Evolutionary conservation across 2,329 filamentous ascomycete species (phyloP).

Genomic region (Chaetothyriales sp.): DNA sequence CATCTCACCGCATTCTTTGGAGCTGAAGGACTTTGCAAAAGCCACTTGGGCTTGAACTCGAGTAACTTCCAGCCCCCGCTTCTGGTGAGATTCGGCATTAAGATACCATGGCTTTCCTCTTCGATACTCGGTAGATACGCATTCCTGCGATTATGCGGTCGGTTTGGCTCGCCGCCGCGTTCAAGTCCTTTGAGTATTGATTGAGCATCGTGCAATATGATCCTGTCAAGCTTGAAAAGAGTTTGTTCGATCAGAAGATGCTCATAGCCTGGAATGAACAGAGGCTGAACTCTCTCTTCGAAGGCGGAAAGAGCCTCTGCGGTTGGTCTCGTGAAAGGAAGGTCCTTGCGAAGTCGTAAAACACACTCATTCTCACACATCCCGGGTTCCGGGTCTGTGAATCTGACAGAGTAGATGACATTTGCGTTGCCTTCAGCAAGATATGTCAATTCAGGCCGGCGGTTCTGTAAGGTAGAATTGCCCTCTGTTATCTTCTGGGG

Average conservation of each 20-base stretch:
- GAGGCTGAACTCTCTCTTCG: slow-evolving; percentile 38
- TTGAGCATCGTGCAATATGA: slow-evolving; percentile 37
- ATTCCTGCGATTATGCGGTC: slow-evolving; percentile 38
- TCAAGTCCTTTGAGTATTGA: slow-evolving; percentile 30
- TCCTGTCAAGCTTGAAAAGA: slow-evolving; percentile 39
- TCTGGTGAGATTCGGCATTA: slow-evolving; percentile 60
- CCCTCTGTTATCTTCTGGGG: not conserved
- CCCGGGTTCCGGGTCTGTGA: slow-evolving; percentile 20
- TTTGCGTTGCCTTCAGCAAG: slow-evolving; percentile 63
- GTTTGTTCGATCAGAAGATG: slow-evolving; percentile 21
- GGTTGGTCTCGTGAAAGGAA: slow-evolving; percentile 33
- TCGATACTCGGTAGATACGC: slow-evolving; percentile 37
- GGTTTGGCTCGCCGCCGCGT: slow-evolving; percentile 17
- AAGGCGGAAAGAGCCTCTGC: slow-evolving; percentile 27
- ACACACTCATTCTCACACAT: slow-evolving; percentile 11
- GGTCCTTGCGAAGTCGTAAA: slow-evolving; percentile 49
- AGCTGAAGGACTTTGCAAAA: slow-evolving; percentile 60
- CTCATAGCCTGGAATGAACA: slow-evolving; percentile 36
- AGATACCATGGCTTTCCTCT: slow-evolving; percentile 48
- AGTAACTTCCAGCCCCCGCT: slow-evolving; percentile 27
- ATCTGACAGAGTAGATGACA: slow-evolving; percentile 41
- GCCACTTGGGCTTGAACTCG: slow-evolving; percentile 80
- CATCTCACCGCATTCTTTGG: slow-evolving; percentile 51
- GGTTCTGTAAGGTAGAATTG: not conserved
- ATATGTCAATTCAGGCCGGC: slow-evolving; percentile 22